Evolutionary conservation across 2,329 filamentous ascomycete species (phyloP), one percentile per base, ranked within the genome.

Genomic region (Karstenula rhodostoma): DNA sequence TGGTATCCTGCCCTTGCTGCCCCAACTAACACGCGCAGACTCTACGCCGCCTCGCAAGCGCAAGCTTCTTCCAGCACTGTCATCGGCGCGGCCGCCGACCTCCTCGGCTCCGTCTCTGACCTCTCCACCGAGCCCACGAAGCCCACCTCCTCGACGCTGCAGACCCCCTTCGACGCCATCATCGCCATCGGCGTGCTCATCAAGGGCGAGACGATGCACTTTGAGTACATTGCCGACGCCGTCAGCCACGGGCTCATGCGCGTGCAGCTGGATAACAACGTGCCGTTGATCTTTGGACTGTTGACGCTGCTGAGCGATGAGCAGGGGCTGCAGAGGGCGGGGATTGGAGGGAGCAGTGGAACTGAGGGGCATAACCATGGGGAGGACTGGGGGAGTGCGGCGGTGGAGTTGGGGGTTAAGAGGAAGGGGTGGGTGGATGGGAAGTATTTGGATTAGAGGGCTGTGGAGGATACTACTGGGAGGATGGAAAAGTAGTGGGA

Each of bases 161-260:
- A 59, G 81, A 83, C 58, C 52, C 87, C 93, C 22, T 98, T 98
- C 73, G 94, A 98, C 76, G 95, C 95, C 64, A 89, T 99, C 65
- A 94, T 99, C 67, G 93, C 95, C 56, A 91, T 99, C 68, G 95
- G 95, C 58, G 94, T 97, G 58, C 87, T 99, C 62, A 97, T 99
- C 82, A 99, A 99, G 84, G 95, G 95, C 77, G 92, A 96, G 81
- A 98, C 95, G 7, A 97, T 97, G 93, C 95, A 99, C 81, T 99
- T 99, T 74, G 95, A 99, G 81, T 98, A 99, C 82, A 99, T 99
- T 72, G 87, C 94, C 44, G 95, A 98, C 66, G 88, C 92, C 43
- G 93, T 96, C 7, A 93, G 89, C 59, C 92, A 97, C 63, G 95
- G 93, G 7, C 85, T 99, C 62, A 99, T 99, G 95, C 89, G 92